phyloP scores from a whole-genome alignment of 352 stramenopile species.

The Globisporangium paddicum region DNA sequence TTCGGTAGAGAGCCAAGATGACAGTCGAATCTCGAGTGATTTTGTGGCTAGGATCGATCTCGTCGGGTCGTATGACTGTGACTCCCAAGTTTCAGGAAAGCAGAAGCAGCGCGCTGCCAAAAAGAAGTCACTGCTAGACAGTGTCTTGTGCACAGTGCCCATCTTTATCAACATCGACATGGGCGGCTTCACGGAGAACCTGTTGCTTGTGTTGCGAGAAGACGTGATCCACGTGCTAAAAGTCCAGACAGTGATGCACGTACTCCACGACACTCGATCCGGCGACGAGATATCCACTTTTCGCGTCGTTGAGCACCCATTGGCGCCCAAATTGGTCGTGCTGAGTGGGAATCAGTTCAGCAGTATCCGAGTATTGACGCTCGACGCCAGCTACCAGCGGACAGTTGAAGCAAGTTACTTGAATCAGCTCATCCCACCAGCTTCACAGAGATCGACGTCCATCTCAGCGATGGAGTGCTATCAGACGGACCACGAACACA shows the following conservation, averaged over 20 bases:
- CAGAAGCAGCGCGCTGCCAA: conserved; percentile 8
- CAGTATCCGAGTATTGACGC: neutral
- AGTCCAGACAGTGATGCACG: conserved; percentile 38
- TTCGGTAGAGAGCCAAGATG: neutral
- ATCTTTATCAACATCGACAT: conserved; percentile 55
- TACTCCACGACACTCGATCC: conserved; percentile 15
- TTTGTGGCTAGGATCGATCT: conserved; percentile 20
- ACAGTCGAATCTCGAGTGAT: neutral
- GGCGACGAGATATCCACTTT: conserved; percentile 22
- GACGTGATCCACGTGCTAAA: conserved; percentile 71
- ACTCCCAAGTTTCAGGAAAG: conserved; percentile 2
- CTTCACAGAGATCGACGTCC: conserved; percentile 6
- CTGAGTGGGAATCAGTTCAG: conserved; percentile 7
- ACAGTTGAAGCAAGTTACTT: neutral
- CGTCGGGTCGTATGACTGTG: conserved; percentile 23
- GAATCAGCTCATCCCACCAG: neutral
- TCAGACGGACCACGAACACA: neutral
- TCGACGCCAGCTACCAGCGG: neutral
- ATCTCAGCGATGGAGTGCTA: conserved; percentile 20
- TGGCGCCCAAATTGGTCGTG: conserved; percentile 2
- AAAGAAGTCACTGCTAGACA: conserved; percentile 14
- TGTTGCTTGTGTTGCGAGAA: conserved; percentile 43
- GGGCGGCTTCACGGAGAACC: conserved; percentile 36
- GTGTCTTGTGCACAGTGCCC: conserved; percentile 10
- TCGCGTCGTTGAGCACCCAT: conserved; percentile 12